Conservation (phyloP, 2,329 filamentous ascomycete species). For the Calonectria crousiana region DNA sequence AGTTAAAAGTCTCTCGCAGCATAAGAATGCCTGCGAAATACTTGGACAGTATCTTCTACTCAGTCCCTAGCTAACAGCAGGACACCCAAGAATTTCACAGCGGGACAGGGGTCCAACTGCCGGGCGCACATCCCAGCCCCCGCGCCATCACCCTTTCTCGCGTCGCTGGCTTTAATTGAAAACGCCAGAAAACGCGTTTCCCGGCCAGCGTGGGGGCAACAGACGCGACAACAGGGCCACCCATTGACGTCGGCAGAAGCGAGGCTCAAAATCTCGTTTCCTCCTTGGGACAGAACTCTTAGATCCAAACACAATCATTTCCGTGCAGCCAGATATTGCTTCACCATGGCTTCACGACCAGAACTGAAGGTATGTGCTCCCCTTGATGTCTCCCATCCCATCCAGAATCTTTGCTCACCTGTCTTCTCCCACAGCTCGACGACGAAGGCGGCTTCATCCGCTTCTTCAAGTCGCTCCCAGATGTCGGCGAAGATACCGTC, state of each 20-base stretch:
- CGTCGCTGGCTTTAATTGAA: conserved; percentile 44
- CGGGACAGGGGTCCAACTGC: not conserved
- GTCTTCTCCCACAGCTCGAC: conserved; percentile 74
- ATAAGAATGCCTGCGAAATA: not conserved
- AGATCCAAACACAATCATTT: conserved; percentile 11
- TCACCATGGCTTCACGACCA: conserved; percentile 76
- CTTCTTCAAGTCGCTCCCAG: conserved; percentile 89
- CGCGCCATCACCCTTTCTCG: conserved; percentile 31
- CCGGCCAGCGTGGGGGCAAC: conserved; percentile 34
- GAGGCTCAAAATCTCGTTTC: conserved; percentile 6
- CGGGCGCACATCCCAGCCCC: not conserved
- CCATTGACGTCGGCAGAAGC: conserved; percentile 27
- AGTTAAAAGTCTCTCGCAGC: not conserved
- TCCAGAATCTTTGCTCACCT: conserved; percentile 21
- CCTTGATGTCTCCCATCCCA: not conserved
- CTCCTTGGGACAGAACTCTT: conserved; percentile 13
- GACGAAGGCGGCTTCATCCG: conserved; percentile 98
- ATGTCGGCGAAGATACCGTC: conserved; percentile 79
- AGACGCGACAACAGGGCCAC: conserved; percentile 35
- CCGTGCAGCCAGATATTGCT: conserved; percentile 15
- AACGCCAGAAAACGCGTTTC: conserved; percentile 45
- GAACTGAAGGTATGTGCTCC: conserved; percentile 71
- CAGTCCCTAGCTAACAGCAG: not conserved
- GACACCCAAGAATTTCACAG: not conserved
- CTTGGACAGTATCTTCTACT: not conserved